These are phyloP conservation scores for Endoconidiophora laricicola DNA, from an alignment of 2,329 filamentous ascomycete genomes.

Conservation along the genomic window DNA sequence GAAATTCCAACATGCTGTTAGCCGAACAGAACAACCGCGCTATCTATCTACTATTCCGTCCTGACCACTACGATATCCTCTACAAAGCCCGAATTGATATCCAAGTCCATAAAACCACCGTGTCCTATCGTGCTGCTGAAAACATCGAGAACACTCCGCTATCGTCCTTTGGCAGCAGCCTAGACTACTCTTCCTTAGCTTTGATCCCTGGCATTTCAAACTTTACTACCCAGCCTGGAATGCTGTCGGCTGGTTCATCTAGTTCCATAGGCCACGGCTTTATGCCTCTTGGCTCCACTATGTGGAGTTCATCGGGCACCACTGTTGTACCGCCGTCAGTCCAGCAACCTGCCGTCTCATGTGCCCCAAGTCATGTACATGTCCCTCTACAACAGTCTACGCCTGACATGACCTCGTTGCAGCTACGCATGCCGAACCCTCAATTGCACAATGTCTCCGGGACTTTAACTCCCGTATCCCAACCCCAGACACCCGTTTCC, in stretches of 20 bases:
- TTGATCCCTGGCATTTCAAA: slow-evolving; percentile 30
- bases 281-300: slow-evolving; percentile 14
- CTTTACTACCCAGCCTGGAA: slow-evolving; percentile 17
- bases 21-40: slow-evolving; percentile 29
- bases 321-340: neutral
- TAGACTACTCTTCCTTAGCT: slow-evolving; percentile 28
- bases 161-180: slow-evolving; percentile 23
- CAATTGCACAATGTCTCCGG: neutral
- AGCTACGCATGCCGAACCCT: neutral
- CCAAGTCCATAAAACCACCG: slow-evolving; percentile 35
- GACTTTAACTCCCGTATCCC: neutral
- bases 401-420: neutral
- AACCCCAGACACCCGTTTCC: slow-evolving; percentile 1
- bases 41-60: slow-evolving; percentile 48
- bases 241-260: slow-evolving; percentile 11
- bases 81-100: slow-evolving; percentile 39
- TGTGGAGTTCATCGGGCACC: neutral
- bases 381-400: neutral
- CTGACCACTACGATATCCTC: slow-evolving; percentile 83
- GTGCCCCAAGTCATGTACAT: neutral
- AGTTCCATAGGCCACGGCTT: slow-evolving; percentile 19
- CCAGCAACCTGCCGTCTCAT: neutral
- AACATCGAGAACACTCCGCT: slow-evolving; percentile 26
- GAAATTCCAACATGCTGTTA: slow-evolving; percentile 32
- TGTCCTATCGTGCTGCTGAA: slow-evolving; percentile 30